phyloP scores from a whole-genome alignment of 1,284 basidiomycete species.

The Cerioporus squamosus region DNA sequence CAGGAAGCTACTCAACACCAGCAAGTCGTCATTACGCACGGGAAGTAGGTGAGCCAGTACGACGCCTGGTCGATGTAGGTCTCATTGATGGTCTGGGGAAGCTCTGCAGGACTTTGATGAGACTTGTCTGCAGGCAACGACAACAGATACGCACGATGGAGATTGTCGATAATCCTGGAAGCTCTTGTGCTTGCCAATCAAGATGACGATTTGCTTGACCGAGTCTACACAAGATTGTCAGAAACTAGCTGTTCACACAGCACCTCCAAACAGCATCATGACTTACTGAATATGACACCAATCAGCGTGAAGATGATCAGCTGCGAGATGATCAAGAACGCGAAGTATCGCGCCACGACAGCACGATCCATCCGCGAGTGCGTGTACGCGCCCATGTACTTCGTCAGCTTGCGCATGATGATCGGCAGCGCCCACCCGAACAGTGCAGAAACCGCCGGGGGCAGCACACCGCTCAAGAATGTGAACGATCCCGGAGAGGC shows the following conservation, averaged over 20 bases:
- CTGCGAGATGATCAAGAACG: slow-evolving; percentile 90
- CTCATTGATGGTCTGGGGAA: slow-evolving; percentile 73
- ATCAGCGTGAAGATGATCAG: slow-evolving; percentile 92
- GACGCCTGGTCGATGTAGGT: slow-evolving; percentile 86
- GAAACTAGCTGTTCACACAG: too few species aligned
- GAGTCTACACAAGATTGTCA: slow-evolving; percentile 47
- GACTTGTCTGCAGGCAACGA: neutral
- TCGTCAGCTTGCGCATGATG: slow-evolving; percentile 83
- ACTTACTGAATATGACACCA: slow-evolving; percentile 84
- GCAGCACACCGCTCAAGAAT: slow-evolving; percentile 85
- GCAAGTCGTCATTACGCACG: slow-evolving; percentile 50
- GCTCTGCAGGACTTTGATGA: slow-evolving; percentile 43
- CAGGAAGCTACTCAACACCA: neutral
- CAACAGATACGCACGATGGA: slow-evolving; percentile 56
- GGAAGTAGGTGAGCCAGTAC: slow-evolving; percentile 96
- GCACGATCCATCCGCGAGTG: slow-evolving; percentile 86
- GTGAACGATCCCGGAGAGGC: slow-evolving; percentile 68
- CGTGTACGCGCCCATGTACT: slow-evolving; percentile 82
- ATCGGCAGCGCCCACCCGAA: slow-evolving; percentile 90
- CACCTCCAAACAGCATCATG: too few species aligned
- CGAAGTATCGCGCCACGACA: slow-evolving; percentile 89
- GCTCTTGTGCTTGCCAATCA: slow-evolving; percentile 71
- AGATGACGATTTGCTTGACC: slow-evolving; percentile 66
- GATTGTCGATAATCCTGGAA: slow-evolving; percentile 65
- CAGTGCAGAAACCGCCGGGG: slow-evolving; percentile 84